A percentile compares a stretch with the other conserved stretches of the same genome.
Evolutionary conservation across 176 grass and related monocot species (phyloP).

Genomic region (Thalia dealbata): DNA sequence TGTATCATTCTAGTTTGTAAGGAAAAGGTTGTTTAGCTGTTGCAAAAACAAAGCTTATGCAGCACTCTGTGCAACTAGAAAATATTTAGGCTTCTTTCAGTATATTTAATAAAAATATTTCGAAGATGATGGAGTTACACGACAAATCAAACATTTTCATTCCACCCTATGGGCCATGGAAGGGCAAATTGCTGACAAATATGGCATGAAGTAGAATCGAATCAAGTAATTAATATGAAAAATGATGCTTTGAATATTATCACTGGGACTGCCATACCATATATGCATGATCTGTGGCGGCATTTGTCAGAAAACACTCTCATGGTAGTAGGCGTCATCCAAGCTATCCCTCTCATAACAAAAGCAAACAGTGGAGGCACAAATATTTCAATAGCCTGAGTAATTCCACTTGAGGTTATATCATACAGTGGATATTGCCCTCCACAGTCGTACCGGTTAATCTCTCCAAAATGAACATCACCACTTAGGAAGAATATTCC

Average conservation of each 20-base stretch:
- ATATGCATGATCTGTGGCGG: slow-evolving; percentile 62
- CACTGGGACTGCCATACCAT: slow-evolving; percentile 32
- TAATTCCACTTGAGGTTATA: slow-evolving; percentile 90
- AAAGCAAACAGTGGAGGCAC: slow-evolving; percentile 36
- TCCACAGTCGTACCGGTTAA: slow-evolving; percentile 69
- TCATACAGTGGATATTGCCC: slow-evolving; percentile 65
- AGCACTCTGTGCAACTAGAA: not conserved
- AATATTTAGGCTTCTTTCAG: not conserved
- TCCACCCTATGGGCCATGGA: not conserved
- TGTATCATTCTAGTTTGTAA: not conserved
- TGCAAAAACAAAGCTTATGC: not conserved
- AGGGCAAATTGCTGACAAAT: not conserved
- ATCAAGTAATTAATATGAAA: slow-evolving; percentile 2
- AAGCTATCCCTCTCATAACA: slow-evolving; percentile 46
- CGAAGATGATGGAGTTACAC: not conserved
- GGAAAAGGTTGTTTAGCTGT: not conserved
- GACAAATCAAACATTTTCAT: not conserved
- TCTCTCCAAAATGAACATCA: slow-evolving; percentile 97
- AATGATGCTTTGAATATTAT: not conserved
- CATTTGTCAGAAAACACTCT: slow-evolving; percentile 49
- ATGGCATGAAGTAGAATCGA: slow-evolving; percentile 1
- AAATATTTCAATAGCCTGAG: slow-evolving; percentile 61
- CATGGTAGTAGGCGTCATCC: slow-evolving; percentile 56
- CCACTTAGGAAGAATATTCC: slow-evolving; percentile 85
- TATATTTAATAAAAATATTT: not conserved